These are phyloP conservation scores for Boletus tylopilopsis DNA, from an alignment of 768 basidiomycete genomes.

Conservation along the genomic window DNA sequence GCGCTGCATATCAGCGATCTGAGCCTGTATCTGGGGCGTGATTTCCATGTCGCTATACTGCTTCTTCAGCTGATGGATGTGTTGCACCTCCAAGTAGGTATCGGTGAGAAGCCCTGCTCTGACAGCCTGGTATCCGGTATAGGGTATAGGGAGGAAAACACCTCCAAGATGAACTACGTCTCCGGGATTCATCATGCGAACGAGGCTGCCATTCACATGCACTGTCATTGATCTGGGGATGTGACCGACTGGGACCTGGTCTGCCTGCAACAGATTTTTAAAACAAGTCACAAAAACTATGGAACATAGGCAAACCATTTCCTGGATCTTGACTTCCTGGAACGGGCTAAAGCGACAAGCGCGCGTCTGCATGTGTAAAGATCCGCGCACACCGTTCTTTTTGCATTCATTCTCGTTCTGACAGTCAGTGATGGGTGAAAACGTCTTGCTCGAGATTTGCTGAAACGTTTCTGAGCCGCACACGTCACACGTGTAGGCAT, in stretches of 20 bases:
- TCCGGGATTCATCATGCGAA: constrained; percentile 89
- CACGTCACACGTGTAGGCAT: constrained; percentile 97
- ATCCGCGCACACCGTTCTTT: constrained; percentile 83
- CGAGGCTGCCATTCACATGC: constrained; percentile 88
- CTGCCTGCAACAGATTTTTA: constrained; percentile 54
- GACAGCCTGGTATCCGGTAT: constrained; percentile 95
- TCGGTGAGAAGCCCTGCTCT: constrained; percentile 96
- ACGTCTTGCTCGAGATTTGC: constrained; percentile 89
- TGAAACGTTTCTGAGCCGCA: constrained; percentile 99
- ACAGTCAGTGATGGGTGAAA: constrained; percentile 86
- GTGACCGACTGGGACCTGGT: constrained; percentile 99
- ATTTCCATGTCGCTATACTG: constrained; percentile 95
- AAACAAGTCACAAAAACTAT: not conserved
- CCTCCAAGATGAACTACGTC: constrained; percentile 96
- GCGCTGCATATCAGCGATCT: constrained; percentile 61
- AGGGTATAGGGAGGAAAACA: constrained; percentile 95
- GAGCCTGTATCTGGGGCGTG: constrained; percentile 74
- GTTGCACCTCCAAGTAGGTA: constrained; percentile 90
- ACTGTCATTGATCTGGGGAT: constrained; percentile 98
- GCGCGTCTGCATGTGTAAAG: constrained; percentile 96
- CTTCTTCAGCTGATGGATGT: constrained; percentile 94
- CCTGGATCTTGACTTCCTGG: constrained; percentile 98
- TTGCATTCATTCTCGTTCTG: constrained; percentile 82
- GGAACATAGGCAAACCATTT: constrained; percentile 64
- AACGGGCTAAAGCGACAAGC: constrained; percentile 97